These are phyloP conservation scores for Juncus effusus DNA, from an alignment of 176 grass and related monocot species.

Conservation along the genomic window DNA sequence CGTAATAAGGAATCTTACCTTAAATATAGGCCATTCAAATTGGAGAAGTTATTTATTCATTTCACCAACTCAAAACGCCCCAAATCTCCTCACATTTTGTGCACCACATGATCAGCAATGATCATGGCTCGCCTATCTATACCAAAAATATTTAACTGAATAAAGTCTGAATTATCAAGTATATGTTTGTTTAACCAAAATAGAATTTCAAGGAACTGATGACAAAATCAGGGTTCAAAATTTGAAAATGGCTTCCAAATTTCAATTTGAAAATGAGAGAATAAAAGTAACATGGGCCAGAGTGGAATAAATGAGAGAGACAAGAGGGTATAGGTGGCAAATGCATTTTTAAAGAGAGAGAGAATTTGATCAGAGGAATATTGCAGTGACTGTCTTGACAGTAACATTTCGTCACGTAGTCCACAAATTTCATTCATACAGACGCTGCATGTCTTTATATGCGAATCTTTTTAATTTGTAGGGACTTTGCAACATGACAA, in stretches of 20 bases:
- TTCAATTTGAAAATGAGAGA: neutral
- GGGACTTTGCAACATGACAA: no score
- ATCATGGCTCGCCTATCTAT: no score
- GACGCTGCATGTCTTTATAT: no score
- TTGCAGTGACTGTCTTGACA: slow-evolving; percentile 17
- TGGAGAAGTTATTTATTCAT: neutral
- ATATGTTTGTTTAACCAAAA: no score
- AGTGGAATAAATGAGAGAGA: slow-evolving; percentile 22
- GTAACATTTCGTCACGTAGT: neutral
- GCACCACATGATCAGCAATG: neutral
- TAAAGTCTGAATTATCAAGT: no score
- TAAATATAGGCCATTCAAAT: slow-evolving; percentile 2
- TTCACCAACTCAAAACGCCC: slow-evolving; percentile 18
- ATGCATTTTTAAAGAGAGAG: neutral
- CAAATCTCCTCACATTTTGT: slow-evolving; percentile 6
- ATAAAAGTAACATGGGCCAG: slow-evolving; percentile 11
- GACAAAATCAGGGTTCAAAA: slow-evolving; percentile 2
- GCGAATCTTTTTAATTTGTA: no score
- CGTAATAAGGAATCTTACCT: neutral
- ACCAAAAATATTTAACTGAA: no score
- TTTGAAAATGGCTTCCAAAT: neutral
- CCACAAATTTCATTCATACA: neutral
- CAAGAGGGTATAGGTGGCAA: slow-evolving; percentile 4
- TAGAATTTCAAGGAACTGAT: no score
- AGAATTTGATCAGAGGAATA: slow-evolving; percentile 20